These are phyloP conservation scores for Euphrasia arctica DNA, from an alignment of 305 asterid genomes.

Conservation along the genomic window DNA sequence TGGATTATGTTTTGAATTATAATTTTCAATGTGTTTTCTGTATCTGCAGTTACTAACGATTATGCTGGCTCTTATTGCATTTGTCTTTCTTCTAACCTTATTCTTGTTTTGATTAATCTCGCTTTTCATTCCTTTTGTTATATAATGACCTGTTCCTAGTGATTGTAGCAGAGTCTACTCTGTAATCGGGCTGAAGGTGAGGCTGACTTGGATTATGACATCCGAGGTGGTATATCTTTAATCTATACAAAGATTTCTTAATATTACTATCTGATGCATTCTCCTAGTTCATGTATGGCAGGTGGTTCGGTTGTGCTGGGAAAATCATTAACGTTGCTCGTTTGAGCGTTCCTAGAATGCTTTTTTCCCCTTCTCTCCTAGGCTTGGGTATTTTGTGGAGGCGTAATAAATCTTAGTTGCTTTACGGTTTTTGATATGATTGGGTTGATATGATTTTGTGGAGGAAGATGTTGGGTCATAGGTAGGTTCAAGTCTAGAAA, in stretches of 20 bases:
- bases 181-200: conserved; percentile 44
- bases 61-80: conserved; percentile 29
- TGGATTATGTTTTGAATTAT: conserved; percentile 26
- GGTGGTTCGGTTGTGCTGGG: conserved; percentile 47
- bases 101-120: conserved; percentile 21
- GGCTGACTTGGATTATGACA: conserved; percentile 41
- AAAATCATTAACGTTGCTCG: conserved; percentile 27
- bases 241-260: conserved; percentile 10
- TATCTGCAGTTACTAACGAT: conserved; percentile 40
- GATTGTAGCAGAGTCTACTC: conserved; percentile 32
- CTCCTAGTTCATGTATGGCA: conserved; percentile 54
- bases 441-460: too few species aligned
- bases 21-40: conserved; percentile 26
- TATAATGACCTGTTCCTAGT: conserved; percentile 30
- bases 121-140: conserved; percentile 12
- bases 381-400: too few species aligned
- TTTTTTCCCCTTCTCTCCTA: neutral
- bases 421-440: too few species aligned
- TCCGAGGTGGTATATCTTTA: conserved; percentile 44
- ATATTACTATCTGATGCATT: conserved; percentile 41
- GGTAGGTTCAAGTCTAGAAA: too few species aligned
- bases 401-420: too few species aligned
- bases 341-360: conserved; percentile 31
- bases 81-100: conserved; percentile 29
- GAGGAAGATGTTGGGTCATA: too few species aligned